Evolutionary conservation across 371 early-diverging fungal species (phyloP), one percentile per base, ranked within the genome.

Genomic region (Mucor indicus): DNA sequence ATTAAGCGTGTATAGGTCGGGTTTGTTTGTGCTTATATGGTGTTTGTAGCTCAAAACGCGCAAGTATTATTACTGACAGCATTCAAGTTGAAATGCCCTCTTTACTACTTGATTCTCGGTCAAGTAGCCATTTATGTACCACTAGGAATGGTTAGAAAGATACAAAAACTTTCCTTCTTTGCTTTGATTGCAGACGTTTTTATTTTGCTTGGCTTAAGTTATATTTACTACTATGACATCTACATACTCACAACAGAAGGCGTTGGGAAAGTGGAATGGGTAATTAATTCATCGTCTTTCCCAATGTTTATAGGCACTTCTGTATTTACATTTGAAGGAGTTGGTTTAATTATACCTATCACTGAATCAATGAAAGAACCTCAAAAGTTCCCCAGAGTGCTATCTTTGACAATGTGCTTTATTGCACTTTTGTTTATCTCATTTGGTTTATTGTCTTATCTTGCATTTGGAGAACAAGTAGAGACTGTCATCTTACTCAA

Each of bases 281-380:
- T 69, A 17, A 72, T 78, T 45, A 83, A 84, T 32, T 55, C 78
- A 13, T 54, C 61, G 13, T 67, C 83, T 13, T 90, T 91, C 60
- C 77, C 89, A 2, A 64, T 89, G 48, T 90, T 91, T 56, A 80
- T 93, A 40, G 94, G 94, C 42, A 92, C 92, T 7, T 89, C 92
- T 47, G 84, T 92, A 32, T 93, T 90, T 60, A 89, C 92, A 0
- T 93, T 87, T 60, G 94, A 93, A 62, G 94, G 94, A 20, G 88
- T 91, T 45, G 90, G 93, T 33, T 72, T 71, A 80, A 42, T 86
- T 27, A 83, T 84, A 48, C 84, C 86, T 19, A 86, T 84, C 30
- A 81, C 79, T 5, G 83, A 83, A 58, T 80, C 85, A 0, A 93
- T 91, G 91, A 83, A 80, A 67, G 79, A 85, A 15, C 93, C 93